These are phyloP conservation scores for Rhinocladiella mackenziei DNA, from an alignment of 2,329 filamentous ascomycete genomes.

Conservation along the genomic window DNA sequence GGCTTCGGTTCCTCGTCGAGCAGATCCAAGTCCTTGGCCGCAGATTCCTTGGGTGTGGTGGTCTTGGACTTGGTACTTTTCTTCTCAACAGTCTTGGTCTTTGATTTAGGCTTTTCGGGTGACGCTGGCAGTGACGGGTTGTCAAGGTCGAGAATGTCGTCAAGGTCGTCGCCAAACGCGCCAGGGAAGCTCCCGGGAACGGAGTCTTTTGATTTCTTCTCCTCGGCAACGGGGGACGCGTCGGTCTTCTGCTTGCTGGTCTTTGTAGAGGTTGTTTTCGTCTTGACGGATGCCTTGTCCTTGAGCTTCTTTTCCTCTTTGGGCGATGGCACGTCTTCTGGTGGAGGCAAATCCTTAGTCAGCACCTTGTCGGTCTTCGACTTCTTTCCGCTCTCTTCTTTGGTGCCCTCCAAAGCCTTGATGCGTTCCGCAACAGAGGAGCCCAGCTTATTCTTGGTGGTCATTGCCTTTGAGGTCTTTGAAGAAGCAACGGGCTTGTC, in stretches of 20 bases:
- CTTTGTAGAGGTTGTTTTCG: conserved; percentile 26
- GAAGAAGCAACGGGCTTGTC: conserved; percentile 40
- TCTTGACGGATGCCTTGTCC: conserved; percentile 38
- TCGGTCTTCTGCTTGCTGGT: conserved; percentile 25
- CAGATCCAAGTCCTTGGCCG: conserved; percentile 32
- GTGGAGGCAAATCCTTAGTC: conserved; percentile 38
- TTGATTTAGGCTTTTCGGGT: conserved; percentile 22
- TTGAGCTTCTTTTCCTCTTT: conserved; percentile 42
- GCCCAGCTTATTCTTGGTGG: conserved; percentile 39
- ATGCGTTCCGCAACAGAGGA: conserved; percentile 53
- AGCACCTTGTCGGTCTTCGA: conserved; percentile 39
- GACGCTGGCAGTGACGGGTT: conserved; percentile 14
- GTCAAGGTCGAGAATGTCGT: conserved; percentile 32
- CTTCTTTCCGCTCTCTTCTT: conserved; percentile 39
- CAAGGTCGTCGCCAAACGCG: conserved; percentile 47
- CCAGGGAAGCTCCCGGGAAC: conserved; percentile 59
- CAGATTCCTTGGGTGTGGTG: conserved; percentile 25
- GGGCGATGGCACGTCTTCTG: conserved; percentile 36
- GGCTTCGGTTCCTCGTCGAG: conserved; percentile 32
- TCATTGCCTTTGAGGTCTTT: conserved; percentile 42
- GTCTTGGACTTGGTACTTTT: conserved; percentile 31
- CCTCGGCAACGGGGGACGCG: conserved; percentile 31
- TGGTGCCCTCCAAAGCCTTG: conserved; percentile 44
- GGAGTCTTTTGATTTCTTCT: conserved; percentile 39
- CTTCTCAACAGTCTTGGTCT: conserved; percentile 23